Evolutionary conservation across 2,329 filamentous ascomycete species (phyloP).

Genomic region (Ciborinia camelliae): DNA sequence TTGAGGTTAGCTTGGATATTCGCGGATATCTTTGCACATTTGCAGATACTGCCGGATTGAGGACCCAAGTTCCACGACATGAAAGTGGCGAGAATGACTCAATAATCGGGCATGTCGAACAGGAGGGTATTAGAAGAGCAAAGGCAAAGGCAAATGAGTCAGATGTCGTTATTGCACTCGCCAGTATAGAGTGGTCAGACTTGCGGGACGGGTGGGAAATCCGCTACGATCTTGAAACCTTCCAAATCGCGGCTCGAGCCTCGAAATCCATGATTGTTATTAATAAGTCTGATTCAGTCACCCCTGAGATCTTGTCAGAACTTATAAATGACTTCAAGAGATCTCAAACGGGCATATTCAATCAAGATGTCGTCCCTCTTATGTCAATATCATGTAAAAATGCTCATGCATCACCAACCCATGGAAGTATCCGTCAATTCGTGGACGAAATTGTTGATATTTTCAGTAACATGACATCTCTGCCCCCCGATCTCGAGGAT

Average conservation of each 20-base stretch:
- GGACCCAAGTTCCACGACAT: slow-evolving; percentile 43
- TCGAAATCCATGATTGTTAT: slow-evolving; percentile 52
- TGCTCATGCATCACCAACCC: slow-evolving; percentile 46
- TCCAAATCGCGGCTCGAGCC: slow-evolving; percentile 50
- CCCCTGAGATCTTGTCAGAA: slow-evolving; percentile 37
- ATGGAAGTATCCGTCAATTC: slow-evolving; percentile 48
- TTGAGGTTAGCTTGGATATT: slow-evolving; percentile 87
- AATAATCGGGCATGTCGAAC: slow-evolving; percentile 69
- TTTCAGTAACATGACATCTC: slow-evolving; percentile 68
- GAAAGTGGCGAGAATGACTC: slow-evolving; percentile 20
- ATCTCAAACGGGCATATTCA: slow-evolving; percentile 37
- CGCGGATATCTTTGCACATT: slow-evolving; percentile 89
- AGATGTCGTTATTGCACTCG: slow-evolving; percentile 78
- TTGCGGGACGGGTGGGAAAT: slow-evolving; percentile 44
- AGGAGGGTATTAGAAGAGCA: slow-evolving; percentile 86
- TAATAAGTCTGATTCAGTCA: slow-evolving; percentile 59
- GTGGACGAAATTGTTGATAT: slow-evolving; percentile 56
- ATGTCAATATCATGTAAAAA: slow-evolving; percentile 71
- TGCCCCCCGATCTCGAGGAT: slow-evolving; percentile 72
- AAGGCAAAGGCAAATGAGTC: slow-evolving; percentile 77
- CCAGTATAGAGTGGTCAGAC: slow-evolving; percentile 59
- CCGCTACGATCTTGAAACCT: slow-evolving; percentile 53
- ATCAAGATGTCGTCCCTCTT: slow-evolving; percentile 41
- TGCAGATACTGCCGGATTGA: slow-evolving; percentile 89
- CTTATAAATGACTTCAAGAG: slow-evolving; percentile 44